Evolutionary conservation across 352 stramenopile species (phyloP).

Genomic region (Phytophthora citrophthora): DNA sequence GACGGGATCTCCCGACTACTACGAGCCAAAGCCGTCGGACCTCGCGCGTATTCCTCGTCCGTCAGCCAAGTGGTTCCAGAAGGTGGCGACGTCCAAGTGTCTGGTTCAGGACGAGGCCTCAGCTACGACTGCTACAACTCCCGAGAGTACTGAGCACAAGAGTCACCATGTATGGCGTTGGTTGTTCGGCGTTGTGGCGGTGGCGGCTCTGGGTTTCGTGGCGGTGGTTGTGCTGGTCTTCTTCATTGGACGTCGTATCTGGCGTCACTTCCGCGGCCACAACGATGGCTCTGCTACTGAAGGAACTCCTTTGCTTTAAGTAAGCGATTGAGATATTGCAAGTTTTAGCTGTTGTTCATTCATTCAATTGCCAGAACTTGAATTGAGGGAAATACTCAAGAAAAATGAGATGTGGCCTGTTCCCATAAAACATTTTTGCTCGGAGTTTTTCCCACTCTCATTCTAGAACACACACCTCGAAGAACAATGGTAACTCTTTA

Average conservation of each 20-base stretch:
- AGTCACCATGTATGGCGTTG: conserved; percentile 32
- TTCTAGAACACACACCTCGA: no score
- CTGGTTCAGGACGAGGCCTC: conserved; percentile 15
- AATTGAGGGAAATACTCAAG: no score
- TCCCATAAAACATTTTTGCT: no score
- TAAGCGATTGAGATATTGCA: no score
- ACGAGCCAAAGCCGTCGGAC: conserved; percentile 26
- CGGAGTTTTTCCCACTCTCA: no score
- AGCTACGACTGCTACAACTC: conserved; percentile 4
- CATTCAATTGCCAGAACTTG: no score
- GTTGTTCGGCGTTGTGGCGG: conserved; percentile 31
- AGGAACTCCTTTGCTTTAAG: conserved; percentile 17
- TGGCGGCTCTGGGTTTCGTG: conserved; percentile 22
- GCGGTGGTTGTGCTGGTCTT: conserved; percentile 28
- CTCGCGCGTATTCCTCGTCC: conserved; percentile 42
- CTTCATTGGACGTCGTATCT: conserved; percentile 25
- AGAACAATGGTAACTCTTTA: no score
- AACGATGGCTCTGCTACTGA: conserved; percentile 16
- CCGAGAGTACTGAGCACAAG: conserved; percentile 7
- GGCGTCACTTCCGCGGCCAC: conserved; percentile 32
- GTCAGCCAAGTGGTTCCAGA: conserved; percentile 43
- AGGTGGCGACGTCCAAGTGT: conserved; percentile 32
- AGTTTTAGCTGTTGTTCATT: no score
- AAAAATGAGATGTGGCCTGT: no score
- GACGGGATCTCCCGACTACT: conserved; percentile 22